Evolutionary conservation across 2,329 filamentous ascomycete genomes (phyloP).

Genomic region (Parastagonospora avenae): DNA sequence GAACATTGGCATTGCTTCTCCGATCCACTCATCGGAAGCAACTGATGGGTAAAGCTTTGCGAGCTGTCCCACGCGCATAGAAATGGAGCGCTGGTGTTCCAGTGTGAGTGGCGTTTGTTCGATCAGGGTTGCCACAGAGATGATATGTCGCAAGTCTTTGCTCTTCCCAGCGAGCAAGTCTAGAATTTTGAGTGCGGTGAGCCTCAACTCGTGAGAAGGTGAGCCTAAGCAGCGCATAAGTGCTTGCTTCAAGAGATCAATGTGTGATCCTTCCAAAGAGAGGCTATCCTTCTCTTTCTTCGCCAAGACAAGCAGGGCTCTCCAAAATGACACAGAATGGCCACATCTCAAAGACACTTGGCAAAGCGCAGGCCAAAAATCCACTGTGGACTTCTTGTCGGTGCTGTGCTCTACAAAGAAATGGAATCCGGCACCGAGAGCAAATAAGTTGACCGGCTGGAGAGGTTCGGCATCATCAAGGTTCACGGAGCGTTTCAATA

Average conservation of each 20-base stretch:
- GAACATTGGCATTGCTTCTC: constrained; percentile 76
- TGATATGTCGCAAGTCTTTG: constrained; percentile 57
- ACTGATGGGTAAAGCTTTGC: constrained; percentile 66
- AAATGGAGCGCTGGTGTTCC: constrained; percentile 75
- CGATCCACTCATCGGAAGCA: constrained; percentile 67
- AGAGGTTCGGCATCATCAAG: constrained; percentile 1
- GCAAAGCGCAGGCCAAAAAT: constrained; percentile 69
- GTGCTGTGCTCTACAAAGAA: constrained; percentile 68
- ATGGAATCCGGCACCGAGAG: constrained; percentile 75
- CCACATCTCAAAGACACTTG: constrained; percentile 70
- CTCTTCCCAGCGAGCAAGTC: constrained; percentile 59
- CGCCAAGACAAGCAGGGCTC: constrained; percentile 61
- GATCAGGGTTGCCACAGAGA: constrained; percentile 73
- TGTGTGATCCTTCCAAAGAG: constrained; percentile 58
- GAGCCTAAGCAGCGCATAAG: constrained; percentile 76
- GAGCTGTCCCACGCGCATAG: constrained; percentile 85
- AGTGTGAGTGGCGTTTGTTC: constrained; percentile 81
- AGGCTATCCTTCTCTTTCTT: constrained; percentile 62
- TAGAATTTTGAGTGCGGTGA: constrained; percentile 75
- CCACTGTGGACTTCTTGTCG: constrained; percentile 54
- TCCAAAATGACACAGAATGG: constrained; percentile 51
- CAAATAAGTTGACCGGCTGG: constrained; percentile 57
- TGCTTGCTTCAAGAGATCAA: constrained; percentile 66
- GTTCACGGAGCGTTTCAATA: constrained; percentile 25
- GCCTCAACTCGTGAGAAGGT: constrained; percentile 74